Evolutionary conservation across 1,139 yeast genomes (phyloP).

Genomic region (Diutina mesorugosa): DNA sequence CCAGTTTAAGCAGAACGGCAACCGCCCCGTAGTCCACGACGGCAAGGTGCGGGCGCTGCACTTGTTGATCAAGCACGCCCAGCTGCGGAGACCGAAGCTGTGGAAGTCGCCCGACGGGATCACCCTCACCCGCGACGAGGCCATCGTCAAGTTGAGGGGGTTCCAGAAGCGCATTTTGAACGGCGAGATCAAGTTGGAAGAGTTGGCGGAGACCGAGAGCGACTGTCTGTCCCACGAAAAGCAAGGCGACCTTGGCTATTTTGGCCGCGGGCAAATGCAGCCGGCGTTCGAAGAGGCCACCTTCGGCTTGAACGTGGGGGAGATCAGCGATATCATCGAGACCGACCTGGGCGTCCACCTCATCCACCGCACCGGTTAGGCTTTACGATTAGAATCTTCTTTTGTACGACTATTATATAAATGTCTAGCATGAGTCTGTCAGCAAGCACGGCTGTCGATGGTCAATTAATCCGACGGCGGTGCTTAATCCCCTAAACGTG

Average conservation of each 20-base stretch:
- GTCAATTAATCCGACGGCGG: no score
- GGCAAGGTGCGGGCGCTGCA: conserved; percentile 43
- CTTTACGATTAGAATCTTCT: background rate
- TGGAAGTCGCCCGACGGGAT: conserved; percentile 72
- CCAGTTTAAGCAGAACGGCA: conserved; percentile 35
- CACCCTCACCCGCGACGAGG: conserved; percentile 74
- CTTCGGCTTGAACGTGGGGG: conserved; percentile 70
- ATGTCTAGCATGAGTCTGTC: no score
- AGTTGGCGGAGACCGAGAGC: conserved; percentile 70
- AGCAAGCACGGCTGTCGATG: no score
- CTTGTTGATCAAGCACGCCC: conserved; percentile 68
- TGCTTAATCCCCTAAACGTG: background rate
- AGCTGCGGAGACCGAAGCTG: conserved; percentile 79
- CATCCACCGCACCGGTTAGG: conserved; percentile 66
- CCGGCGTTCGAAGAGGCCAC: conserved; percentile 87
- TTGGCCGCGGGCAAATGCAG: conserved; percentile 89
- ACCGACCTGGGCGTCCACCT: conserved; percentile 87
- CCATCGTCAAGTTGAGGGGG: conserved; percentile 48
- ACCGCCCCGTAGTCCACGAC: conserved; percentile 45
- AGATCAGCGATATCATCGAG: conserved; percentile 72
- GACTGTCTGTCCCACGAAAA: conserved; percentile 82
- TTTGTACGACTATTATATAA: no score
- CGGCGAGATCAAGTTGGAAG: conserved; percentile 60
- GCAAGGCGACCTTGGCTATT: conserved; percentile 87
- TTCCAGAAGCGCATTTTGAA: conserved; percentile 49